Evolutionary conservation across 495 filamentous ascomycete species (phyloP), one percentile per base, ranked within the genome.

Genomic region (Apiosordaria backusii): DNA sequence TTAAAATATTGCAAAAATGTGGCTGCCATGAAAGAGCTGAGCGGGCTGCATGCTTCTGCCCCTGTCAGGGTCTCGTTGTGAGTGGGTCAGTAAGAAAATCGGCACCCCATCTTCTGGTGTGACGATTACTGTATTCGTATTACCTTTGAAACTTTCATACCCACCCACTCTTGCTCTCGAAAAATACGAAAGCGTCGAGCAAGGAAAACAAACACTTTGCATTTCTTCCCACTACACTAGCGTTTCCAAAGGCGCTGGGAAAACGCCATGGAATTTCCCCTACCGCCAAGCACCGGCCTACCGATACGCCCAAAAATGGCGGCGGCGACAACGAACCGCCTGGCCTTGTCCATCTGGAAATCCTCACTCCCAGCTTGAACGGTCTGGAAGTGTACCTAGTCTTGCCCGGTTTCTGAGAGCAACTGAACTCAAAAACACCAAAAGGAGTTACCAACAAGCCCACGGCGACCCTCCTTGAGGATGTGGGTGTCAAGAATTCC

Each of bases 221-320:
- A 35, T 35, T n/a, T n/a, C n/a, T n/a, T n/a, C n/a, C n/a, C n/a
- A n/a, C n/a, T n/a, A n/a, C n/a, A n/a, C n/a, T 35, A 10, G 29
- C 29, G 29, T 35, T 35, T 15, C 35, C 35, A 45, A 45, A 45
- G 35, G 9, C 13, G 35, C 35, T 45, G 35, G 16, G 35, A 45
- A 63, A 54, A 19, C 26, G 9, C 40, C 61, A 25, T 50, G 52
- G 58, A 63, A 68, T 61, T 60, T 66, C 65, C 60, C 60, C 52
- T 57, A 57, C 60, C 65, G 65, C 65, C 63, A 63, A 50, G 64
- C 22, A 25, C 15, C 50, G 50, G 4, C 16, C 58, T 26, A 19
- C 26, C 40, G 55, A 55, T 55, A 22, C 45, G 24, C 16, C 21
- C 40, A 60, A 50, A 22, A 54, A 24, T n/a, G 50, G 52, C 58